Conservation (phyloP, 2,329 filamentous ascomycete genomes). For the Thelonectria olida region DNA sequence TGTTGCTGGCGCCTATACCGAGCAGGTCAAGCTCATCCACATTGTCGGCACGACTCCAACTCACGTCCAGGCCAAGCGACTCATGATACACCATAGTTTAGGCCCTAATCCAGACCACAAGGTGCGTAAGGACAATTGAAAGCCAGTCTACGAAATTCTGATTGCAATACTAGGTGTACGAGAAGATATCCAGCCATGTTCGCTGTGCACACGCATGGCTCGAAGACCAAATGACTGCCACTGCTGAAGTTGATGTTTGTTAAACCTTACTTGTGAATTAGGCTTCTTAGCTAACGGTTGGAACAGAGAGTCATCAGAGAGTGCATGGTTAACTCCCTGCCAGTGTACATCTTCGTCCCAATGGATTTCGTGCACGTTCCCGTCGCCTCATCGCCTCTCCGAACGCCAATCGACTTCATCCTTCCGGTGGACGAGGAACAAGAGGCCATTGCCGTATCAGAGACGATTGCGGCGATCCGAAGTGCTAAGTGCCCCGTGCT, state of each 20-base stretch:
- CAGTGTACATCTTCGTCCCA: constrained; percentile 21
- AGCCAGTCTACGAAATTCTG: not conserved
- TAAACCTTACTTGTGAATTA: not conserved
- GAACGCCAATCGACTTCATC: not conserved
- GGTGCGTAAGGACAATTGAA: not conserved
- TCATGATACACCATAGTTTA: constrained; percentile 21
- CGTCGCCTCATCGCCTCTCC: not conserved
- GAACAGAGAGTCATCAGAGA: constrained; percentile 10
- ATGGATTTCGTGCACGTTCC: constrained; percentile 23
- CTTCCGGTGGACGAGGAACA: not conserved
- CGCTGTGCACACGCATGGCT: constrained; percentile 21
- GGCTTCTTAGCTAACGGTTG: not conserved
- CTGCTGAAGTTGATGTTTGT: constrained; percentile 17
- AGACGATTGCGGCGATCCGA: not conserved
- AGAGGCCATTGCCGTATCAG: not conserved
- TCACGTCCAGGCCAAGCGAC: constrained; percentile 10
- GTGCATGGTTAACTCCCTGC: constrained; percentile 11
- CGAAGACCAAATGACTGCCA: constrained; percentile 9
- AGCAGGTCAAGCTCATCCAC: constrained; percentile 23
- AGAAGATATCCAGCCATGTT: constrained; percentile 16
- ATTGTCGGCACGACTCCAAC: constrained; percentile 21
- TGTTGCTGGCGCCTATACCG: constrained; percentile 18
- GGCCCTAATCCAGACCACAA: constrained; percentile 19
- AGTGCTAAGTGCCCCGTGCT: not conserved
- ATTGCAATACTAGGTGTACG: constrained; percentile 1